Evolutionary conservation across 2,329 filamentous ascomycete species (phyloP).

Genomic region (Fusarium staphyleae): DNA sequence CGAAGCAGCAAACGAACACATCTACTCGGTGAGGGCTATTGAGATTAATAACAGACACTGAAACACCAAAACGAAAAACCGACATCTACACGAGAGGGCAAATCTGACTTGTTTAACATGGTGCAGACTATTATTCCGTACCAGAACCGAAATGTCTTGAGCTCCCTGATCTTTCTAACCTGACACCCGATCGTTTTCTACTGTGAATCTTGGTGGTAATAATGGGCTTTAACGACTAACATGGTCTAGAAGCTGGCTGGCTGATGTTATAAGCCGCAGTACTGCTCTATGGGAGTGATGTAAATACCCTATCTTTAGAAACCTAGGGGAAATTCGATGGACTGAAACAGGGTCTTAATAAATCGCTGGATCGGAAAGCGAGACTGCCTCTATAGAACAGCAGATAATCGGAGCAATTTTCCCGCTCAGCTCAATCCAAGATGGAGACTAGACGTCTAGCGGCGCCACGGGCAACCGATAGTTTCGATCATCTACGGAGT

Average conservation of each 20-base stretch:
- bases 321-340: not conserved
- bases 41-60: too few species aligned
- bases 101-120: not conserved
- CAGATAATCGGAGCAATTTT: not conserved
- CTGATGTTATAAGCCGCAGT: not conserved
- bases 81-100: not conserved
- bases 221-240: not conserved
- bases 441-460: not conserved
- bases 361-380: not conserved
- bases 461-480: conserved; percentile 1
- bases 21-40: not conserved
- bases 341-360: not conserved
- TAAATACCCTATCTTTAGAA: conserved; percentile 2
- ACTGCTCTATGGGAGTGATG: not conserved
- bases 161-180: not conserved
- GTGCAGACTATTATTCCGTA: not conserved
- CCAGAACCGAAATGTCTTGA: not conserved
- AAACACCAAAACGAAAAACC: not conserved
- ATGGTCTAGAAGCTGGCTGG: not conserved
- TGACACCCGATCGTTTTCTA: not conserved
- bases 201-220: not conserved
- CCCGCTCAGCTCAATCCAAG: not conserved
- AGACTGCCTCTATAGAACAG: not conserved
- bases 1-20: conserved; percentile 18
- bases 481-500: not conserved